Base-by-base conservation (phyloP, 768 basidiomycete genomes). In the Amanita fuliginea region DNA sequence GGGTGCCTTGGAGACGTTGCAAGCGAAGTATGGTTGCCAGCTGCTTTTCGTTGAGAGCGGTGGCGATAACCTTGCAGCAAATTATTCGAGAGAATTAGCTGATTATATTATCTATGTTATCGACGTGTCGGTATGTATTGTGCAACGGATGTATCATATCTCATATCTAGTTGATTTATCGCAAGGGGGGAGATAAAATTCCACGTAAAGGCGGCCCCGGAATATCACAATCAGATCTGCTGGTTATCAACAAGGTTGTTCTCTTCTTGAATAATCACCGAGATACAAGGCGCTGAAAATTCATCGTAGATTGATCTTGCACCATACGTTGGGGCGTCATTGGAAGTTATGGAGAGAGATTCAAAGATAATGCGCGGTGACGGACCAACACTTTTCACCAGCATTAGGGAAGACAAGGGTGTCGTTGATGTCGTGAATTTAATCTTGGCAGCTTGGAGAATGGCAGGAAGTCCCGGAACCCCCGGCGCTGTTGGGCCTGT, bases 161-260 rank as follows among this genome's bases (percentile, higher is more conserved):
- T 41, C 14, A 30, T 45, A 30, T 49, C 14, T 22, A 13, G 45
- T 22, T 47, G 21, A 47, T 9, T 28, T 28, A 33, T 56, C 41
- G 24, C 14, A 28, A 88, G 86, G 95, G 96, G 8, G 95, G 95
- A 0, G 95, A 99, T 68, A 99, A 99, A 67, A 94, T 99, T 54
- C 96, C 96, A 18, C 75, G 95, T 19, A 99, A 99, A 70, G 95
- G 96, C 4, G 96, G 95, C 1, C 96, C 95, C 1, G 96, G 95
- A 8, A 97, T 99, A 56, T 93, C 92, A 1, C 87, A 93, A 60
- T 95, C 92, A 1, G 96, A 98, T 67, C 70, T 99, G 9, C 69
- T 99, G 47, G 80, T 99, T 21, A 80, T 98, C 57, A 98, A 98
- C 73, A 99, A 99, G 76, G 94, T 84, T 32, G 46, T 62, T 49